Percentiles rank a stretch among this genome's conserved stretches.
Evolutionary conservation across 257 asterid species (phyloP).

Genomic region (Fraxinus americana): DNA sequence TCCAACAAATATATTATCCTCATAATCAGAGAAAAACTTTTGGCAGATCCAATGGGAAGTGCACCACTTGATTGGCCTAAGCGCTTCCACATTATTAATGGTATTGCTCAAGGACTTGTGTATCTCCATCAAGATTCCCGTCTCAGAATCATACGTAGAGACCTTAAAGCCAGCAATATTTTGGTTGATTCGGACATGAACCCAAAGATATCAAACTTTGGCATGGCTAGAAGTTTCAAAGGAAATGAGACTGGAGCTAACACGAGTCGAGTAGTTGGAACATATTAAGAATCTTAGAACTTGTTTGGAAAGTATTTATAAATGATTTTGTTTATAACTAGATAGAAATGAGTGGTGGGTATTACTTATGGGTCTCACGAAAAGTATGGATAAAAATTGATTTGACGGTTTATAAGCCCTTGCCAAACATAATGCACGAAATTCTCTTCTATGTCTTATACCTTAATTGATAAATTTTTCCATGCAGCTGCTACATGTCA

Average conservation of each 20-base stretch:
- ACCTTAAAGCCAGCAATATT: conserved; percentile 58
- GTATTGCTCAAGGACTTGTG: conserved; percentile 37
- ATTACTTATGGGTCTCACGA: no score
- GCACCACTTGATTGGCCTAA: conserved; percentile 43
- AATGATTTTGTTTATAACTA: no score
- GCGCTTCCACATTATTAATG: conserved; percentile 40
- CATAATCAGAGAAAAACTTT: not conserved
- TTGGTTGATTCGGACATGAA: conserved; percentile 47
- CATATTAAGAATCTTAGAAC: no score
- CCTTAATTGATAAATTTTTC: not conserved
- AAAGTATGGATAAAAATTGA: no score
- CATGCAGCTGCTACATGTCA: conserved; percentile 42
- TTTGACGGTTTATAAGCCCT: no score
- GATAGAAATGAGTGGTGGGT: no score
- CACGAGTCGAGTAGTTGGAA: conserved; percentile 17
- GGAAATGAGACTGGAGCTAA: conserved; percentile 29
- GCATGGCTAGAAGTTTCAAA: conserved; percentile 47
- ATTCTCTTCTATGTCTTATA: not conserved
- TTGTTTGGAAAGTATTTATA: no score
- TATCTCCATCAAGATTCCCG: conserved; percentile 57
- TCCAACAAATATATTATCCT: no score
- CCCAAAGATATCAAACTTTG: conserved; percentile 66
- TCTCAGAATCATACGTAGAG: conserved; percentile 47
- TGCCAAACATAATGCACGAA: not conserved
- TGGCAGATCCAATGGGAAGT: conserved; percentile 34